Evolutionary conservation across 2,329 filamentous ascomycete species (phyloP), one percentile per base, ranked within the genome.

Genomic region (Aulographum hederae): DNA sequence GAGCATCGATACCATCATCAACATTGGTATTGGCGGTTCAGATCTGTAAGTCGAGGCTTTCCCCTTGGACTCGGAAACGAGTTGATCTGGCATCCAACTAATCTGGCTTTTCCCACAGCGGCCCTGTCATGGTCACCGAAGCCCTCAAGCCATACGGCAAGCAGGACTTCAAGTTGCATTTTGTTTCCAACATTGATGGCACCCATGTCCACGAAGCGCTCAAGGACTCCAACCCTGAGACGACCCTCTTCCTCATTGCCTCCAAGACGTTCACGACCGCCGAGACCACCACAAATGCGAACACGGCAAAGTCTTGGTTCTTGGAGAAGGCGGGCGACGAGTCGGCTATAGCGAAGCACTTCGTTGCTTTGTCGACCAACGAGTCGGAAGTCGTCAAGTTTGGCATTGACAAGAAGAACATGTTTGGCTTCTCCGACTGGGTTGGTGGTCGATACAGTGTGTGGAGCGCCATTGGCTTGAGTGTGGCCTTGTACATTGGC

Each of bases 231-330:
- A 74, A 98, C 56, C 86, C 86, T 30, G 89, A 98, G 65, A 94
- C 86, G 30, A 94, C 89, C n/a, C 78, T 98, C 41, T 95, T 98
- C 76, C 69, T 98, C 45, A 73, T 98, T 45, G 89, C 89, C 35
- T 95, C 86, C 58, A 98, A 98, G 76, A 98, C 89, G 40, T 98
- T 98, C 61, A 98, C 89, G 40, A 98, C 89, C 6, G 89, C 89
- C 36, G 89, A 98, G 69, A 98, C 89, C 30, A 78, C 69, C 37
- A 95, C 86, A 46, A 98, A 98, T 54, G 89, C 89, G 57, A 94
- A 92, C 67, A 84, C 81, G 18, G 89, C 89, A 40, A 98, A 98
- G 71, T 59, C 67, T 32, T 98, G 89, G 89, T 98, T 98, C 73
- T 69, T 95, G 43, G 67, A 91, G 60, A 73, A 53, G 56, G 77